Conservation (phyloP, 805 yeast species). For the Wickerhamomyces alni region DNA sequence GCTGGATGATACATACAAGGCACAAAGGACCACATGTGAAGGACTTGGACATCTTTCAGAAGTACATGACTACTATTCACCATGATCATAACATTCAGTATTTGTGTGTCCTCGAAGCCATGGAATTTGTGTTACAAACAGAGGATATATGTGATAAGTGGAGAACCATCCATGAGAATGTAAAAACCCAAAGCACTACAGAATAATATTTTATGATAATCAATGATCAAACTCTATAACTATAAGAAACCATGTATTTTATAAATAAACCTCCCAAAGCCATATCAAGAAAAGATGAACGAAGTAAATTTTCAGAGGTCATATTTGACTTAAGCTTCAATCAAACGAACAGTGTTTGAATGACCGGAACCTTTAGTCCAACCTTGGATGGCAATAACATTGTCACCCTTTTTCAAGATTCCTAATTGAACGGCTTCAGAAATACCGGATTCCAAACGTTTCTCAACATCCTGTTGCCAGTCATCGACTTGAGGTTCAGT, state of each 20-base stretch:
- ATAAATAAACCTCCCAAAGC: background rate
- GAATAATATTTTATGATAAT: too few species aligned
- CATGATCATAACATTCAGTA: constrained; percentile 20
- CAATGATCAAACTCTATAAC: background rate
- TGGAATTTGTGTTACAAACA: constrained; percentile 6
- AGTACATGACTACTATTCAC: constrained; percentile 26
- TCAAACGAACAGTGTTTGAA: constrained; percentile 95
- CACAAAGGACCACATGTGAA: constrained; percentile 32
- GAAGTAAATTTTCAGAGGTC: too few species aligned
- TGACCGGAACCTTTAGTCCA: constrained; percentile 98
- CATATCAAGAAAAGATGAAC: too few species aligned
- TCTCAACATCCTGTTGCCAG: constrained; percentile 97
- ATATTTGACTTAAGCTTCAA: constrained; percentile 52
- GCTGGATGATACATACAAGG: constrained; percentile 33
- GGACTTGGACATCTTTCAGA: constrained; percentile 32
- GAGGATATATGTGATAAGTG: constrained; percentile 9
- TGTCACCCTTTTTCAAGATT: constrained; percentile 80
- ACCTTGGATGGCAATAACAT: constrained; percentile 94
- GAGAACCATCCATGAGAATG: constrained; percentile 2
- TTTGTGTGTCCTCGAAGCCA: constrained; percentile 10
- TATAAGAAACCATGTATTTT: background rate
- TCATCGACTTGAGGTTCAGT: constrained; percentile 49
- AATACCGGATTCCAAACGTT: constrained; percentile 90
- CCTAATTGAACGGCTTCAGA: constrained; percentile 83
- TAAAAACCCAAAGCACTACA: too few species aligned